Conservation (phyloP, 108 stramenopile genomes). For the Discostella pseudostelligera region DNA sequence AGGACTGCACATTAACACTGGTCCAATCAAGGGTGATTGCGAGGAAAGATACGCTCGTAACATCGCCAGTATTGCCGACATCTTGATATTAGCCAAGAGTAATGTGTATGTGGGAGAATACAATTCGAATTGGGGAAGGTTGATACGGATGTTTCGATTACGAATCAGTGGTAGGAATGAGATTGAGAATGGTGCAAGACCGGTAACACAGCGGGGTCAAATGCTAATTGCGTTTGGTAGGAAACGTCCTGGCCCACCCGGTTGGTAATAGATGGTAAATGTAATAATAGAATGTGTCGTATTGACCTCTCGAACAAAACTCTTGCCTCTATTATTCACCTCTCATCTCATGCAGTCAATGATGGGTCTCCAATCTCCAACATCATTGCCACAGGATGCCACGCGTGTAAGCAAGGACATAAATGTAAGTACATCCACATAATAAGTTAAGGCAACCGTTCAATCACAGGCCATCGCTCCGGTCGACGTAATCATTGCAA, state of each 20-base stretch:
- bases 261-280: conserved; percentile 12
- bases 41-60: conserved; percentile 30
- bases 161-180: not conserved
- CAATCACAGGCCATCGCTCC: too few relatives aligned
- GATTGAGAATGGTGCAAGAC: not conserved
- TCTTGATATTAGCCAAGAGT: conserved; percentile 29
- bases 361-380: too few relatives aligned
- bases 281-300: too few relatives aligned
- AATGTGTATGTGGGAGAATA: conserved; percentile 29
- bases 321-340: too few relatives aligned
- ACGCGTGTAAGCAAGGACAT: too few relatives aligned
- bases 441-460: too few relatives aligned
- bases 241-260: conserved; percentile 3
- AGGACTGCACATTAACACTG: conserved; percentile 18
- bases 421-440: too few relatives aligned
- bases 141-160: conserved; percentile 18
- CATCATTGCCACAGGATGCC: too few relatives aligned
- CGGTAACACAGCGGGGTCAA: not conserved
- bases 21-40: conserved; percentile 15
- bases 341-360: too few relatives aligned
- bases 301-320: too few relatives aligned
- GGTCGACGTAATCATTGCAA: too few relatives aligned
- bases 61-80: conserved; percentile 39
- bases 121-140: conserved; percentile 38
- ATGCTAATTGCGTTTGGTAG: conserved; percentile 1